Evolutionary conservation across 2,329 filamentous ascomycete genomes (phyloP).

Genomic region (Albifimbria verrucaria): DNA sequence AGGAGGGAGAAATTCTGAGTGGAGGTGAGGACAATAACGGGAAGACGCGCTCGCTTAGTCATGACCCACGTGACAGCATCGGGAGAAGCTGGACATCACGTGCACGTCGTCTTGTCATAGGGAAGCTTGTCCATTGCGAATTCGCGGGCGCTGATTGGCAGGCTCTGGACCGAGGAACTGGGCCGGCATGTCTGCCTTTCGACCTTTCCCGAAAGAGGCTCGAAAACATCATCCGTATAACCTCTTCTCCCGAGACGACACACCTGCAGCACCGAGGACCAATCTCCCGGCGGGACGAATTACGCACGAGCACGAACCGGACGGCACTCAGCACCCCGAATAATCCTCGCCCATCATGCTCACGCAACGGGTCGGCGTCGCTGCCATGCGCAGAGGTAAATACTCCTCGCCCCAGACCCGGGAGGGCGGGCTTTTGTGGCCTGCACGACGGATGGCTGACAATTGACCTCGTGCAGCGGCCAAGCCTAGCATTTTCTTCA

Average conservation of each 20-base stretch:
- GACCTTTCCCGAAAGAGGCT: not conserved
- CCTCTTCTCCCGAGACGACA: not conserved
- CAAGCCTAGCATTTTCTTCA: conserved; percentile 44
- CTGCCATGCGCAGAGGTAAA: conserved; percentile 58
- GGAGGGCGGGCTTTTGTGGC: no score
- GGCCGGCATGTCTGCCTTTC: no score
- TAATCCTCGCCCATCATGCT: conserved; percentile 42
- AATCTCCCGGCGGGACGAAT: no score
- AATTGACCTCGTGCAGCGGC: conserved; percentile 33
- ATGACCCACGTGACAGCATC: no score
- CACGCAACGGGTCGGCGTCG: conserved; percentile 54
- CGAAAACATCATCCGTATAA: not conserved
- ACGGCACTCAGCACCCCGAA: no score
- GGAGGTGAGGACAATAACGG: no score
- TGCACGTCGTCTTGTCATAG: not conserved
- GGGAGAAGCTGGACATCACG: conserved; percentile 13
- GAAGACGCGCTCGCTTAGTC: conserved; percentile 14
- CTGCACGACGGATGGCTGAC: no score
- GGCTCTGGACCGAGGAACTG: conserved; percentile 42
- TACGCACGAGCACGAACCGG: no score
- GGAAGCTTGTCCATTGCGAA: conserved; percentile 29
- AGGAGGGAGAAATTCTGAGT: not conserved
- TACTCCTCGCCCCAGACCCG: conserved; percentile 4
- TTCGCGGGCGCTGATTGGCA: conserved; percentile 35
- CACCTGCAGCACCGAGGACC: no score